Evolutionary conservation across 2,329 filamentous ascomycete species (phyloP), one percentile per base, ranked within the genome.

Genomic region (Neoascochyta sp.): DNA sequence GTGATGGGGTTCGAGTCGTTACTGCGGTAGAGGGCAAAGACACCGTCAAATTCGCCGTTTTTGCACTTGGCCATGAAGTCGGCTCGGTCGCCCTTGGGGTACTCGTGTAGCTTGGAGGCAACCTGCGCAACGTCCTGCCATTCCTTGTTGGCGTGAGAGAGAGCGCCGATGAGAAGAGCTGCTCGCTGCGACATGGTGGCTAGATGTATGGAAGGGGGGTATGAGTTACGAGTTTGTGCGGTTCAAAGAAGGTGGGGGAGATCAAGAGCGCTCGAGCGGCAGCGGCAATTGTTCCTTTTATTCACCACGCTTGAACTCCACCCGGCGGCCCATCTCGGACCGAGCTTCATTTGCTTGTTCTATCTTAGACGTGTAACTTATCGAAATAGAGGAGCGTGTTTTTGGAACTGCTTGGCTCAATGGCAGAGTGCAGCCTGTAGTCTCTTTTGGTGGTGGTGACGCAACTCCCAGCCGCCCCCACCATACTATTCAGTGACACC

Each of bases 21-120:
- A 26, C 74, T 78, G 32, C 76, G 71, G 54, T 77, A 79, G 27
- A 80, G 68, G 1, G 63, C 75, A 16, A 73, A 65, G 1, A 78
- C 69, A 42, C 71, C 70, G 30, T 78, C 66, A 39, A 73, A 78
- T 24, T 70, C 59, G 21, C 74, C 75, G n/a, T 64, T 61, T 39
- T 69, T 70, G 56, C 72, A 72, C 32, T 72, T 73, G 27, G 66
- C 62, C 16, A 80, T 57, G 52, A 80, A 80, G 16, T 77, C 70
- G 23, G 71, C 65, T 16, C 75, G 64, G 9, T 67, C 70, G 31
- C 75, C 76, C 12, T 54, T 52, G 19, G 67, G 65, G 50, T 75
- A 78, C 59, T 78, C 73, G 67, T 75, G 41, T 4, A 56, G 44
- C 29, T 58, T 60, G 5, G 56, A 55, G 3, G 56, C 50, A 12